Base-by-base conservation (phyloP, 108 stramenopile species). In the Poteriospumella lacustris region DNA sequence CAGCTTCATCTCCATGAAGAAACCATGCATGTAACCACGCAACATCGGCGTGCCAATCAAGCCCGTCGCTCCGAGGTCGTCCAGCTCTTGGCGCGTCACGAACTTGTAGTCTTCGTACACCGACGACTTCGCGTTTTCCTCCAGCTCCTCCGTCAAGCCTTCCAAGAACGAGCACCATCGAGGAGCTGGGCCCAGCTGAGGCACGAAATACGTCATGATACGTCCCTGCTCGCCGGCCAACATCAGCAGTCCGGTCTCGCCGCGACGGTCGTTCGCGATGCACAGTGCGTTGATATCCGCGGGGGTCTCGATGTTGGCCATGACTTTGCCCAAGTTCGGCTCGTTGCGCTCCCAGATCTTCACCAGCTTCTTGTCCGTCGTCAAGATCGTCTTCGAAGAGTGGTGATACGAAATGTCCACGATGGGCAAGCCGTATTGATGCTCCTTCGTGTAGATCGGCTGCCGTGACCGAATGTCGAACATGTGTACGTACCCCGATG, bases 101-200 rank as follows among this genome's bases (percentile, higher is more conserved):
- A 99, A 99, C 85, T 97, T 97, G 92, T 96, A 99, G 80, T 99
- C 96, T 58, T 99, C 96, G 85, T 92, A 99, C 1, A 97, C 88
- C 38, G 88, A 84, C 79, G 90, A 89, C 9, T 85, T 87, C 28
- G 88, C 91, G 39, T 86, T 75, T 81, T 99, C 98, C 84, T 97
- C 98, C 47, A 99, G 80, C 85, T 99, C 98, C 86, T 99, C 98
- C 26, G 98, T 99, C 38, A 99, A 88, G 42, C 87, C 91, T 78
- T 99, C 98, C 39, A 99, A 80, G 87, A 96, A 99, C 52, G 94
- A 94, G 82, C 94, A 96, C 98, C 98, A 99, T 47, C 91, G 82
- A 0, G 98, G 98, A 31, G 98, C 98, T 1, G 92, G 79, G 43
- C 98, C 98, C 24, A 99, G 88, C 44, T 89, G 83, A 0, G 98